phyloP scores from a whole-genome alignment of 306 rosid species.

The Vigna nakashimae region DNA sequence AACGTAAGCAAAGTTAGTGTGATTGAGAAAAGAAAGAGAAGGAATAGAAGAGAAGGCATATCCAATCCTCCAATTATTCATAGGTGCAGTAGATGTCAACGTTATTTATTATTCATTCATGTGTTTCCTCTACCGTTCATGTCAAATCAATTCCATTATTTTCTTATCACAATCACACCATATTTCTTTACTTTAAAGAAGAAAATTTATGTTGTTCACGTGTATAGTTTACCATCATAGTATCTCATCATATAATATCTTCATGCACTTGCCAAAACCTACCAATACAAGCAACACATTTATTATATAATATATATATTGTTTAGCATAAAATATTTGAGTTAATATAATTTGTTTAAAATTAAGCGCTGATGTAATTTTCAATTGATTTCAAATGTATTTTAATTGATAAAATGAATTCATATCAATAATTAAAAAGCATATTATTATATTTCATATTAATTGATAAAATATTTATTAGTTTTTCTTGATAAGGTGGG shows the following conservation, averaged over 20 bases:
- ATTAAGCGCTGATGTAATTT: no score
- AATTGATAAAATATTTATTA: no score
- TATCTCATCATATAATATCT: slow-evolving; percentile 55
- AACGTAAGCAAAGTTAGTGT: neutral
- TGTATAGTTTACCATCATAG: slow-evolving; percentile 2
- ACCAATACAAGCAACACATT: slow-evolving; percentile 21
- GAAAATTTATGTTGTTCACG: slow-evolving; percentile 2
- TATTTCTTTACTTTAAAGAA: slow-evolving; percentile 26
- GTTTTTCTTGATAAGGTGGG: no score
- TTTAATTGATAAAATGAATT: no score
- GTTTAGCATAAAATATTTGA: no score
- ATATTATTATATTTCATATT: no score
- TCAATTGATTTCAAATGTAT: no score
- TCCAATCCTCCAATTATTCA: slow-evolving; percentile 22
- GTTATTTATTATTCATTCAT: neutral
- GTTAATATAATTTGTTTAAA: no score
- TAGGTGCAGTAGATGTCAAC: slow-evolving; percentile 1
- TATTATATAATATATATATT: no score
- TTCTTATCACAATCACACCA: slow-evolving; percentile 12
- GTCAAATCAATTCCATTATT: slow-evolving; percentile 46
- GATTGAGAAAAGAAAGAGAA: neutral
- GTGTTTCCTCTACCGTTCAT: slow-evolving; percentile 30
- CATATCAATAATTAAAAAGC: no score
- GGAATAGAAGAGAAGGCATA: neutral
- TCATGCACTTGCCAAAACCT: slow-evolving; percentile 33